Evolutionary conservation across 345 rosid genomes (phyloP).

Genomic region (Schrenkiella parvula): DNA sequence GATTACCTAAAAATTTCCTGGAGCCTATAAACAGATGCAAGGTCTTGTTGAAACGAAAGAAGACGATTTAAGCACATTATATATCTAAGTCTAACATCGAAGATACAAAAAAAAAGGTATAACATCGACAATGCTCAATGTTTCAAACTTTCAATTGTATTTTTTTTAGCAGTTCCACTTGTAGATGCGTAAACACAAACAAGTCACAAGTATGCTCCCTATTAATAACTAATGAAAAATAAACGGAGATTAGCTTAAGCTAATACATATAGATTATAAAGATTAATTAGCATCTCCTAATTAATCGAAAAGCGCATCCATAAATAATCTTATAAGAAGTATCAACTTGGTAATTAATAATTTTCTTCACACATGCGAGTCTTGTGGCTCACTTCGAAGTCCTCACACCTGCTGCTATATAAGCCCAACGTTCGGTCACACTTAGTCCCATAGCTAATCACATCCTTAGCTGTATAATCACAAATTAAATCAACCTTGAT

Average conservation of each 20-base stretch:
- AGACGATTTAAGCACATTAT: neutral
- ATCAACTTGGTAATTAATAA: conserved; percentile 11
- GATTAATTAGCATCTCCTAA: neutral
- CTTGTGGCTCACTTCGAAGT: neutral
- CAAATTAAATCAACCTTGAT: neutral
- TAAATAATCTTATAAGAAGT: neutral
- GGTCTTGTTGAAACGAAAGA: neutral
- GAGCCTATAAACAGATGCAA: neutral
- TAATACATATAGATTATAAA: neutral
- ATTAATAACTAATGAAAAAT: neutral
- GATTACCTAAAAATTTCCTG: neutral
- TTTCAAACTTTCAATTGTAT: too few species aligned
- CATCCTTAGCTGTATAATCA: conserved; percentile 9
- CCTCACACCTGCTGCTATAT: conserved; percentile 13
- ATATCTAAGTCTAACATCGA: too few species aligned
- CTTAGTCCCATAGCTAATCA: neutral
- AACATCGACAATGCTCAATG: neutral
- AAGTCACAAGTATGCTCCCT: neutral
- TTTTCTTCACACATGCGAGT: neutral
- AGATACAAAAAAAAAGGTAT: too few species aligned
- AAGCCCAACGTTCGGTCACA: conserved; percentile 1
- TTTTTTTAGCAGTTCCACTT: too few species aligned
- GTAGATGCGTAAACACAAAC: neutral
- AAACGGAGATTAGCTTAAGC: neutral
- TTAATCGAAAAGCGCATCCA: neutral